Conservation (phyloP, 495 filamentous ascomycete species). For the Talaromyces trachyspermus region DNA sequence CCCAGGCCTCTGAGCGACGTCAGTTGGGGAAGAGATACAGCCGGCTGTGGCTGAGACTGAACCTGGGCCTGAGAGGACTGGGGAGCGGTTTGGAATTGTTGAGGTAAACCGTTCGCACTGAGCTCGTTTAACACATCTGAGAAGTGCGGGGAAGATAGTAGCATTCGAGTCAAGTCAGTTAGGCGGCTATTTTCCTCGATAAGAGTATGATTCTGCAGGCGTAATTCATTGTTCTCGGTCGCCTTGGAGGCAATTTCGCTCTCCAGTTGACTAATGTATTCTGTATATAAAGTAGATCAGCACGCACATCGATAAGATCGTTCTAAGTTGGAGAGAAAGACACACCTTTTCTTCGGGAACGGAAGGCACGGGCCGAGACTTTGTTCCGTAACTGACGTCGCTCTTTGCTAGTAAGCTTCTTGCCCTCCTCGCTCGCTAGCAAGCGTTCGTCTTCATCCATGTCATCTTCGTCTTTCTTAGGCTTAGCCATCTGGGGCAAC, state of each 20-base stretch:
- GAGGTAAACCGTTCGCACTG: slow-evolving; percentile 42
- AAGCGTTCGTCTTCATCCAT: slow-evolving; percentile 98
- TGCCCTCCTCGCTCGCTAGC: slow-evolving; percentile 90
- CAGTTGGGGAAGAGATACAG: slow-evolving; percentile 19
- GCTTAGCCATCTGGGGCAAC: slow-evolving; percentile 46
- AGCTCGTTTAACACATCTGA: slow-evolving; percentile 71
- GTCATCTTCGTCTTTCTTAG: slow-evolving; percentile 87
- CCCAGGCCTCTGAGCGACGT: slow-evolving; percentile 38
- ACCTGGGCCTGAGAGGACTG: slow-evolving; percentile 21
- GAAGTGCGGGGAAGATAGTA: slow-evolving; percentile 83
- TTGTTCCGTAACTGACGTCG: slow-evolving; percentile 94
- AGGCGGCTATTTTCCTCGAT: slow-evolving; percentile 74
- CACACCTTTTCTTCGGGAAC: slow-evolving; percentile 91
- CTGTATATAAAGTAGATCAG: slow-evolving; percentile 59
- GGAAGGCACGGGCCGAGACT: slow-evolving; percentile 94
- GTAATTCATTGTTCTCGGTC: slow-evolving; percentile 64
- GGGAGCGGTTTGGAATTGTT: slow-evolving; percentile 26
- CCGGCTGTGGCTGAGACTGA: slow-evolving; percentile 21
- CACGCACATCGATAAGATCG: slow-evolving; percentile 5
- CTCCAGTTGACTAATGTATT: slow-evolving; percentile 93
- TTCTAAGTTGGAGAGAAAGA: slow-evolving; percentile 5
- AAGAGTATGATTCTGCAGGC: slow-evolving; percentile 62
- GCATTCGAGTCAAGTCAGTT: slow-evolving; percentile 68
- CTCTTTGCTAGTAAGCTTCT: slow-evolving; percentile 93
- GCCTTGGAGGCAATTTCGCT: slow-evolving; percentile 66